Base-by-base conservation (phyloP, 1,139 yeast genomes). In the Saccharomyces pastorianus region DNA sequence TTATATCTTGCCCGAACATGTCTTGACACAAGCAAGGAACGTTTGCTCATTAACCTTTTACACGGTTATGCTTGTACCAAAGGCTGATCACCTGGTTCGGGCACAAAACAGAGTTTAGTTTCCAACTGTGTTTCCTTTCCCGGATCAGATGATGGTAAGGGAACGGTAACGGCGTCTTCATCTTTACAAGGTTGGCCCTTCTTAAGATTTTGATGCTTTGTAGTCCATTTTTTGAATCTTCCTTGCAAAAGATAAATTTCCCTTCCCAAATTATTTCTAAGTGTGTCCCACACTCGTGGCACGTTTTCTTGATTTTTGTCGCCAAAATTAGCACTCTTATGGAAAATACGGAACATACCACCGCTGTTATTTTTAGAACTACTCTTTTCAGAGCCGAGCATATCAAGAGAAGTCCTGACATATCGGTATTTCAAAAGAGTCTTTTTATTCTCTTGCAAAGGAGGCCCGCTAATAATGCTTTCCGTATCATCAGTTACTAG, bases 201-300 rank as follows among this genome's bases (percentile, higher is more conserved):
- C 25, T 20, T 20, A 17, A 23, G 5, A 9, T 38, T 20, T 38
- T 38, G 13, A 9, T 38, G 23, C 11, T 38, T 38, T 9, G 44
- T 13, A 17, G 44, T 38, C 44, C 44, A 38, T 20, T 9, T 38
- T 20, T 38, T 38, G 4, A 38, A 38, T 20, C 52, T 56, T 53
- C 31, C 38, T 26, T 47, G 53, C 17, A 46, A 49, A n/a, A 47
- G 51, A 29, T 32, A 49, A 17, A 32, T 48, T 49, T 51, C 51
- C 49, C 48, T 52, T 48, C 38, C 52, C 51, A 27, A 9, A 20
- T 38, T 38, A 6, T 17, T 17, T 17, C 13, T 38, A 20, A 38
- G 25, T 2, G 7, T 20, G 17, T 38, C 25, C 44, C 44, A 38
- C 25, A 38, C 25, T 9, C 44, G 23, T 38, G 44, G 44, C 25